Base-by-base conservation (phyloP, 345 rosid species). In the Bruguiera parviflora region DNA sequence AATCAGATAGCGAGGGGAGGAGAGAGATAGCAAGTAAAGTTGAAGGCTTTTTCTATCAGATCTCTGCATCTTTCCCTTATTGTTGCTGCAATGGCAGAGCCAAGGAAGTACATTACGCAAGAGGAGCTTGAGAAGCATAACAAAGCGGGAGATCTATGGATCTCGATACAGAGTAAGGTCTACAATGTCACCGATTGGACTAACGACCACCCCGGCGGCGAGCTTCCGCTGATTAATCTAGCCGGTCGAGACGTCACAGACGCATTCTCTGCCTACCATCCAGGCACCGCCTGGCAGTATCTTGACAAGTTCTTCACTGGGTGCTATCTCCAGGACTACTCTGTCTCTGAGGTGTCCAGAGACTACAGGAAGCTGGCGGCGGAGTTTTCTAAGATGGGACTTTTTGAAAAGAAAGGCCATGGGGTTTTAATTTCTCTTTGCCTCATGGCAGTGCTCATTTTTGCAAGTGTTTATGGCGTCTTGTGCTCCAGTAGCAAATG, bases 171-270 rank as follows among this genome's bases (percentile, higher is more conserved):
- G 63, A 82, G 86, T 25, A 85, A 83, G 77, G 62, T 83, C 83
- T 85, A 85, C 52, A 64, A 85, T 58, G 89, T 83, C 64, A 73
- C 85, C 0, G 59, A 76, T 2, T 85, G 89, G 89, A 32, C 66
- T 28, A 74, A 75, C 8, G 37, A 69, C 29, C 89, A 85, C 64
- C 89, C 89, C 0, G 87, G 87, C 2, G 89, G 89, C 5, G 68
- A 66, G 18, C 60, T 8, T 33, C 89, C 87, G 0, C 39, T 85
- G 66, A 71, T 71, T 22, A 82, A 67, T 65, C 85, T 85, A 8
- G 87, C 85, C 2, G 89, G 87, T 35, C 83, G 77, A 52, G 89
- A 85, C 20, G 87, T 69, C 32, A 83, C 89, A 9, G 87, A 85
- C 22, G 89, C 89, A 2, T 85, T 81, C 65, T 70, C 79, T n/a